phyloP scores from a whole-genome alignment of 768 basidiomycete genomes.

The Hortiboletus flavorubellus region DNA sequence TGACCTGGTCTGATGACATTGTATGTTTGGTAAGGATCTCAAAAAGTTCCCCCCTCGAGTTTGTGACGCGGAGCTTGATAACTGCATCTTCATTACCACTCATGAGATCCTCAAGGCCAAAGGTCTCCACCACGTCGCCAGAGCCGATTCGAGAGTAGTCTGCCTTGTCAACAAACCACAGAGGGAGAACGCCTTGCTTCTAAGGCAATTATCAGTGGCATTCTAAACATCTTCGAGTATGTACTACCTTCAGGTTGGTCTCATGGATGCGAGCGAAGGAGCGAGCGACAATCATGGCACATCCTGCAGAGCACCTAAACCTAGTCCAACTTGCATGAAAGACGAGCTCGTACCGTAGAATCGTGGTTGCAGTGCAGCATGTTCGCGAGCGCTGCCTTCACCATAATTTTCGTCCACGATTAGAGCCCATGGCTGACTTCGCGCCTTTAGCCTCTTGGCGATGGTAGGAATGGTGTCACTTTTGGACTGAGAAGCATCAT shows the following conservation, averaged over 20 bases:
- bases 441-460: slow-evolving; percentile 84
- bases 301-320: slow-evolving; percentile 46
- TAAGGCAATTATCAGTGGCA: slow-evolving; percentile 30
- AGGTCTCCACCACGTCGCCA: slow-evolving; percentile 79
- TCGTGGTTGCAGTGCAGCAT: slow-evolving; percentile 94
- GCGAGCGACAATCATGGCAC: slow-evolving; percentile 81
- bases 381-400: slow-evolving; percentile 96
- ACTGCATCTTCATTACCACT: slow-evolving; percentile 39
- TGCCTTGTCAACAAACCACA: slow-evolving; percentile 86
- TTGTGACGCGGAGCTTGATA: slow-evolving; percentile 63
- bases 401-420: slow-evolving; percentile 98
- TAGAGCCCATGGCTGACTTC: slow-evolving; percentile 86
- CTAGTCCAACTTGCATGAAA: background rate
- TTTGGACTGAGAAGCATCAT: slow-evolving; percentile 38
- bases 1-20: slow-evolving; percentile 84
- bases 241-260: slow-evolving; percentile 84
- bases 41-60: slow-evolving; percentile 56
- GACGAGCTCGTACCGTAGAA: slow-evolving; percentile 64
- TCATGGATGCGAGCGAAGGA: slow-evolving; percentile 99
- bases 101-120: slow-evolving; percentile 73
- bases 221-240: background rate
- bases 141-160: slow-evolving; percentile 84
- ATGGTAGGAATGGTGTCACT: slow-evolving; percentile 86
- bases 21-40: slow-evolving; percentile 80
- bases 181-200: slow-evolving; percentile 97